Evolutionary conservation across 2,329 filamentous ascomycete genomes (phyloP), one percentile per base, ranked within the genome.

Genomic region (Nemania bipapillata): DNA sequence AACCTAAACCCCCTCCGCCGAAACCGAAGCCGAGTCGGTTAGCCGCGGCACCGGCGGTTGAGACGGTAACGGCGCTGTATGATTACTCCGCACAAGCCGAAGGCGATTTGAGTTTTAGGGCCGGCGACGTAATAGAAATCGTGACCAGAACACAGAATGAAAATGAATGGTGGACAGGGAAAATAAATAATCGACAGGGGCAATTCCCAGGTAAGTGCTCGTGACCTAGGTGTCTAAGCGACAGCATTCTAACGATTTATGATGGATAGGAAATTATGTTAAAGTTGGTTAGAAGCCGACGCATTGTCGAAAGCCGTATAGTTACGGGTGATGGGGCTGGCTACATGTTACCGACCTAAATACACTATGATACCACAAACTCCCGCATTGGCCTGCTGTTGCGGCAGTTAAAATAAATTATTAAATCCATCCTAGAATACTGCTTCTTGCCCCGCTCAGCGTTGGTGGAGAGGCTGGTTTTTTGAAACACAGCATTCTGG

Each of bases 131-230:
- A 4, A 98, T 99, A 76, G 94, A 98, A 80, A 94, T 99, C 74
- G 80, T 96, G 2, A 86, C 86, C 68, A 87, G 92, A 73, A 97
- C 93, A n/a, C 86, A 87, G 70, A 97, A 97, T 76, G 90, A 93
- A 59, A 98, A 99, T 74, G 96, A 99, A 81, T 99, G 96, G 96
- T 99, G 96, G 96, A 90, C 86, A 8, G 96, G 96, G 42, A 92
- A 89, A 78, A 78, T 97, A 62, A 86, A 91, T 67, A 93, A 92
- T 56, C 91, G 91, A 81, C 85, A 92, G 77, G 96, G 96, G 28
- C 95, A 98, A 78, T 99, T 99, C 80, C 96, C 96, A 82, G 96
- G 96, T 97, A 85, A 78, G 89, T 80, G 28, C 3, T 24, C 17
- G 9, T 32, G 7, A 15, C 20, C n/a, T 17, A 9, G n/a, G 12